phyloP scores from a whole-genome alignment of 441 rosid species.

The Erysimum pusillum region DNA sequence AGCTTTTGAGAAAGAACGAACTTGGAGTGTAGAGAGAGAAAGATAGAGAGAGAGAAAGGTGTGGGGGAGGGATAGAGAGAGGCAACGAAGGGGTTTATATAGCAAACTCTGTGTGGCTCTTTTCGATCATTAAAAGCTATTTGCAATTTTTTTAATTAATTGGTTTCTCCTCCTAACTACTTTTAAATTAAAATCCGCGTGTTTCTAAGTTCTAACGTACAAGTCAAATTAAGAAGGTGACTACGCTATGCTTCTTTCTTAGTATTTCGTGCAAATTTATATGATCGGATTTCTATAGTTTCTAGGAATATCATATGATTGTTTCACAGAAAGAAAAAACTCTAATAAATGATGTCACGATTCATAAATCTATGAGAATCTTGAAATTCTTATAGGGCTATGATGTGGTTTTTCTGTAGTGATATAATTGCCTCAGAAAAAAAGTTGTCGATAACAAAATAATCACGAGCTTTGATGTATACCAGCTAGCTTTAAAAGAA shows the following conservation, averaged over 20 bases:
- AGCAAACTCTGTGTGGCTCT: conserved; percentile 48
- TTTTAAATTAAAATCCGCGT: conserved; percentile 32
- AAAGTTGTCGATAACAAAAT: not conserved
- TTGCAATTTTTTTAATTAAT: conserved; percentile 20
- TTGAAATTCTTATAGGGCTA: not conserved
- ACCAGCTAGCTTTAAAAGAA: not conserved
- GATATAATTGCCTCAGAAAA: not conserved
- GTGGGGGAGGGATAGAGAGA: conserved; percentile 59
- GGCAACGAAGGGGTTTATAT: conserved; percentile 53
- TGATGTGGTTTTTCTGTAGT: not conserved
- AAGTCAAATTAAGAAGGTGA: conserved; percentile 44
- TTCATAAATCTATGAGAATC: not conserved
- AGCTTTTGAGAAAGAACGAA: conserved; percentile 28
- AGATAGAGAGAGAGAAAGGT: conserved; percentile 36
- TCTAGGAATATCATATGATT: conserved; percentile 14
- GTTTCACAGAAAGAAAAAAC: conserved; percentile 14
- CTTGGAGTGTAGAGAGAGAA: conserved; percentile 31
- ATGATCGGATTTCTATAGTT: not conserved
- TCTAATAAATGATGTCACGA: not conserved
- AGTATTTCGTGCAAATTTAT: not conserved
- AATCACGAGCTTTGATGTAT: not conserved
- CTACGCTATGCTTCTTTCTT: conserved; percentile 37
- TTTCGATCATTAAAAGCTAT: conserved; percentile 47
- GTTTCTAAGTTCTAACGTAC: conserved; percentile 46
- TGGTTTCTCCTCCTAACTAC: conserved; percentile 31